phyloP scores from a whole-genome alignment of 108 stramenopile genomes.

The Epithemia pelagica region DNA sequence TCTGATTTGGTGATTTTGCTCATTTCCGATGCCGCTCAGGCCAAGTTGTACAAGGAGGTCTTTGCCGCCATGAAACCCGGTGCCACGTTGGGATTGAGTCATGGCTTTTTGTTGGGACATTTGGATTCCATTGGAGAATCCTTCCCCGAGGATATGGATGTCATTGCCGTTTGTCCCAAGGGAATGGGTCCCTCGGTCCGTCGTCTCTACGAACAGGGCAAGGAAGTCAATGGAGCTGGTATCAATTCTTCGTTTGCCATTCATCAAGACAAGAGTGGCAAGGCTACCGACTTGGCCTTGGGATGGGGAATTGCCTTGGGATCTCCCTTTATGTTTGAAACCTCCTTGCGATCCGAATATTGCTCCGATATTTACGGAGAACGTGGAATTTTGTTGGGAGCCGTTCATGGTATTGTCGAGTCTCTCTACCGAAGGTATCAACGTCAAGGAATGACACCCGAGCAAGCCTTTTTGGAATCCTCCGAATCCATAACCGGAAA shows the following conservation, averaged over 20 bases:
- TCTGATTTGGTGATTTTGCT: constrained; percentile 94
- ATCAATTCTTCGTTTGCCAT: constrained; percentile 97
- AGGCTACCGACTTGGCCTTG: constrained; percentile 93
- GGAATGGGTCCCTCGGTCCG: constrained; percentile 98
- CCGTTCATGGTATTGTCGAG: constrained; percentile 97
- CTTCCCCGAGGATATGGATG: constrained; percentile 96
- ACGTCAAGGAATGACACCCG: constrained; percentile 92
- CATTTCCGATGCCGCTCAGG: constrained; percentile 95
- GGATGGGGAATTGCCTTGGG: constrained; percentile 97
- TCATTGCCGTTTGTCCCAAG: constrained; percentile 98
- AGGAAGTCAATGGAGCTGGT: constrained; percentile 96
- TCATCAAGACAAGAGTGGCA: constrained; percentile 91
- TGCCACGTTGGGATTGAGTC: constrained; percentile 90
- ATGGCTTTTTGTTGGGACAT: constrained; percentile 97
- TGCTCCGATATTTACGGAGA: constrained; percentile 97
- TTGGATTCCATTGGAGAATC: constrained; percentile 89
- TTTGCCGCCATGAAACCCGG: constrained; percentile 97
- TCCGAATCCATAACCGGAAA: constrained; percentile 96
- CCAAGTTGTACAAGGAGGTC: constrained; percentile 91
- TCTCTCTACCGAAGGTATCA: constrained; percentile 94
- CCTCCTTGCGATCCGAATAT: constrained; percentile 93
- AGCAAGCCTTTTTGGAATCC: constrained; percentile 92
- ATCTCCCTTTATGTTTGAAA: constrained; percentile 97
- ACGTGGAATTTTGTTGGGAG: constrained; percentile 94
- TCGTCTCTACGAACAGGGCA: constrained; percentile 98